A percentile compares a stretch with the other conserved stretches of the same genome.
Evolutionary conservation across 2,329 filamentous ascomycete species (phyloP).

Genomic region (Pseudogymnoascus sp.): DNA sequence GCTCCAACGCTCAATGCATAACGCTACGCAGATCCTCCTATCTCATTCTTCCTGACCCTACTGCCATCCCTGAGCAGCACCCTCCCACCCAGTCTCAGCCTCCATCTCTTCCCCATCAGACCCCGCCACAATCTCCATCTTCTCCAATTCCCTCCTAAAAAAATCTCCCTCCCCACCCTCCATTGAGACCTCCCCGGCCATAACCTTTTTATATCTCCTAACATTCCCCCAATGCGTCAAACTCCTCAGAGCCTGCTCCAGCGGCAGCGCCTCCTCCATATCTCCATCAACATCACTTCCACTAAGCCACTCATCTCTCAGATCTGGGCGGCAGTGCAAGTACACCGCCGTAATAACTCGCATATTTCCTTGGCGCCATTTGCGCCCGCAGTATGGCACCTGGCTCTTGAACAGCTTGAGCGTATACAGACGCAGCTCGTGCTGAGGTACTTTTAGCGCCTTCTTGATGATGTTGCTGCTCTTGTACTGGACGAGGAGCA

Average conservation of each 20-base stretch:
- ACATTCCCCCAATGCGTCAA: conserved; percentile 94
- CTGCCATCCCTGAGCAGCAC: conserved; percentile 10
- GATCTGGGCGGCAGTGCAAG: conserved; percentile 82
- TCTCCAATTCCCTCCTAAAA: conserved; percentile 69
- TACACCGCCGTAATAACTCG: conserved; percentile 96
- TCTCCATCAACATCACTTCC: conserved; percentile 88
- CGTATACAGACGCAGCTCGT: conserved; percentile 81
- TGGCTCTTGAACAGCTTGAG: conserved; percentile 98
- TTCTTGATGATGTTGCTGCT: conserved; percentile 87
- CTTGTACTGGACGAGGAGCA: conserved; percentile 93
- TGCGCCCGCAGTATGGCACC: conserved; percentile 93
- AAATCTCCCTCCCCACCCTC: conserved; percentile 70
- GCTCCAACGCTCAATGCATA: neutral
- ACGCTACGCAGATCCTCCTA: neutral
- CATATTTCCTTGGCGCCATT: conserved; percentile 98
- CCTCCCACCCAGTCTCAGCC: conserved; percentile 22
- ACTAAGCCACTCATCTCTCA: conserved; percentile 90
- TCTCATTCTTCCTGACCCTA: neutral
- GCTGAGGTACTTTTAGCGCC: conserved; percentile 82
- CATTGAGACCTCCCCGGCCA: conserved; percentile 48
- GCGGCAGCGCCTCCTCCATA: conserved; percentile 82
- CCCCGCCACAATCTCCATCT: conserved; percentile 34
- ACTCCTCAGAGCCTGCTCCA: conserved; percentile 83
- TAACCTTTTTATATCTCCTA: conserved; percentile 69
- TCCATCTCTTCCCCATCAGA: conserved; percentile 10